Base-by-base conservation (phyloP, 768 basidiomycete genomes). In the Boletus rufocinnamomeus region DNA sequence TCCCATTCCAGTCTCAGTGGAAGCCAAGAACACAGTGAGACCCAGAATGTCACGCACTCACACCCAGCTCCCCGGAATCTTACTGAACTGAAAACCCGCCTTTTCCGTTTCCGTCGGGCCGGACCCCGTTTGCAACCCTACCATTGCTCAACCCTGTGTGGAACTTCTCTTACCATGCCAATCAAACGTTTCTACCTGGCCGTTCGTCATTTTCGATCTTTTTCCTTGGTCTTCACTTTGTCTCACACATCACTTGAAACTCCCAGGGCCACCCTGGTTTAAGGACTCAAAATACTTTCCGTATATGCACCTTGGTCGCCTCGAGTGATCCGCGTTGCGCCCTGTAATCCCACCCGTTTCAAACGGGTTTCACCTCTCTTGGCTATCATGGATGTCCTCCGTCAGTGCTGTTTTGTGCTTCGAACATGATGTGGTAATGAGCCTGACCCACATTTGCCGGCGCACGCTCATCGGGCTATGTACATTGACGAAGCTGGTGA, bases 241-340 rank as follows among this genome's bases (percentile, higher is more conserved):
- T 47, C 43, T 28, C 54, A 54, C 50, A 37, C 54, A 55, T 54
- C 43, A 52, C 44, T 54, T 30, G 41, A 16, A 14, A 28, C 38
- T 44, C 49, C 19, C 62, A 47, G 35, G 37, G 30, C 55, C 44
- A 46, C 60, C 55, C 52, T 59, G 45, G 23, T 49, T 45, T 45
- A 59, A 34, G 49, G 47, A 52, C 41, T 41, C 46, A 27, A 50
- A 8, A 43, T 25, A 37, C 48, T 32, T 48, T 54, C 50, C 57
- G 25, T 4, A 34, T 51, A 50, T 59, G 25, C 51, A 45, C 32
- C 32, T 30, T 41, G 44, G 30, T 40, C 34, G 54, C 67, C 67
- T 68, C 62, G 62, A 66, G 67, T 61, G 14, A 38, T 66, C 62
- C 67, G 55, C 68, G 21, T 68, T 69, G 58, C 43, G 5, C 16